These are phyloP conservation scores for Rhynchospora breviuscula DNA, from an alignment of 176 grass and related monocot species.

Conservation along the genomic window DNA sequence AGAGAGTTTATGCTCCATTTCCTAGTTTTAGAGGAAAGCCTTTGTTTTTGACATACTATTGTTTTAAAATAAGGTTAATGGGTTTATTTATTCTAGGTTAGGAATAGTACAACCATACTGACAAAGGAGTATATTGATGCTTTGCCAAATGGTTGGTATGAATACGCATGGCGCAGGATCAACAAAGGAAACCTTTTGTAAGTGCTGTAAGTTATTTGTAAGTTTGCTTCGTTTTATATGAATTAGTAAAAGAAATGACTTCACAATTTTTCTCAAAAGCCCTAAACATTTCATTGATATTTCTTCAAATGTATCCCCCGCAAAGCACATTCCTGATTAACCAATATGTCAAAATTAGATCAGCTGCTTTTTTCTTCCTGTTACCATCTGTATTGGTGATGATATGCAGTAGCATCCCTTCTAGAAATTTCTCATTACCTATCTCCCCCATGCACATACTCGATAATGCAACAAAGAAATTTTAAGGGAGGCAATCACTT, in stretches of 20 bases:
- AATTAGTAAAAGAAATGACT: neutral
- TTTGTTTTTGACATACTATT: neutral
- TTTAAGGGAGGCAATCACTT: neutral
- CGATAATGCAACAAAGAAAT: neutral
- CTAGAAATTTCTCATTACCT: neutral
- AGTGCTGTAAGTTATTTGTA: conserved; percentile 28
- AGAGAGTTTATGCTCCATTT: neutral
- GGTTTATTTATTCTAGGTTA: conserved; percentile 44
- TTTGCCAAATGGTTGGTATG: conserved; percentile 90
- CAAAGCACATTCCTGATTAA: neutral
- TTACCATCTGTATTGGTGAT: neutral
- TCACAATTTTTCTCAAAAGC: conserved; percentile 11
- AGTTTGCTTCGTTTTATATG: neutral
- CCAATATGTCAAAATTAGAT: neutral
- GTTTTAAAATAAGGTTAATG: neutral
- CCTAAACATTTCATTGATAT: conserved; percentile 17
- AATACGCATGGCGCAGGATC: conserved; percentile 92
- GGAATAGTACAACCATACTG: conserved; percentile 91
- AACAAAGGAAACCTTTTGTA: conserved; percentile 93
- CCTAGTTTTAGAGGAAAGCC: neutral
- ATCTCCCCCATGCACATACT: neutral
- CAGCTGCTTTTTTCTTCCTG: neutral
- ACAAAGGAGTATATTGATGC: conserved; percentile 95
- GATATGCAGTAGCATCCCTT: neutral
- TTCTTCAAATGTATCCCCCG: neutral